Base-by-base conservation (phyloP, 495 filamentous ascomycete genomes). In the Penicillium paradoxum region DNA sequence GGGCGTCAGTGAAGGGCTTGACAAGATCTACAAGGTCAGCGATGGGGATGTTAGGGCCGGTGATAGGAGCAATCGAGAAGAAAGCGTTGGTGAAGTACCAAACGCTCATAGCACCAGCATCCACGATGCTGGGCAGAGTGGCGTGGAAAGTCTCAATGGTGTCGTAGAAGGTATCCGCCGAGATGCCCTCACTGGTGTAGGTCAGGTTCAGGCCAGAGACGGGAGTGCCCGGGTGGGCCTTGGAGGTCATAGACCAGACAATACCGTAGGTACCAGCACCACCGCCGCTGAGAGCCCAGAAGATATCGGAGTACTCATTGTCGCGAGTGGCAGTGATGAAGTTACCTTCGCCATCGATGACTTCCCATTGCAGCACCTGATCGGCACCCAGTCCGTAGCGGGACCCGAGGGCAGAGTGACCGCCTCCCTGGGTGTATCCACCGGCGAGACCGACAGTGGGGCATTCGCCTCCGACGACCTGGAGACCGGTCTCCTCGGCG, bases 231-330 rank as follows among this genome's bases (percentile, higher is more conserved):
- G 62, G 51, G 43, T 77, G 61, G 1, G 68, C 63, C 51, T 71
- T 73, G 8, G 64, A 57, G 0, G 82, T 87, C 45, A 80, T 69
- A 1, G 76, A 80, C 42, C 72, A 78, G n/a, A 86, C 71, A 29
- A 86, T 73, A 3, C 80, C 83, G 39, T 83, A 87, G 8, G 82
- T 85, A 15, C 81, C 81, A 19, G 76, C 82, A 14, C 83, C 85
- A 14, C 84, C 84, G 1, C 84, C 85, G 30, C 78, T 72, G 34
- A 87, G 71, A 8, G 85, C 85, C 83, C 82, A 88, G 63, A 83
- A 88, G 6, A 88, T 58, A 60, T 88, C 85, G 0, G 66, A 42
- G 52, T 86, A 75, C 54, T 80, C 68, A 39, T 72, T 78, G 9
- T 64, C 61, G 41, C 78, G 77, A 46, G 79, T 82, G 5, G 77